These are phyloP conservation scores for Schizophyllum commune DNA, from an alignment of 1,284 basidiomycete genomes.

Conservation along the genomic window DNA sequence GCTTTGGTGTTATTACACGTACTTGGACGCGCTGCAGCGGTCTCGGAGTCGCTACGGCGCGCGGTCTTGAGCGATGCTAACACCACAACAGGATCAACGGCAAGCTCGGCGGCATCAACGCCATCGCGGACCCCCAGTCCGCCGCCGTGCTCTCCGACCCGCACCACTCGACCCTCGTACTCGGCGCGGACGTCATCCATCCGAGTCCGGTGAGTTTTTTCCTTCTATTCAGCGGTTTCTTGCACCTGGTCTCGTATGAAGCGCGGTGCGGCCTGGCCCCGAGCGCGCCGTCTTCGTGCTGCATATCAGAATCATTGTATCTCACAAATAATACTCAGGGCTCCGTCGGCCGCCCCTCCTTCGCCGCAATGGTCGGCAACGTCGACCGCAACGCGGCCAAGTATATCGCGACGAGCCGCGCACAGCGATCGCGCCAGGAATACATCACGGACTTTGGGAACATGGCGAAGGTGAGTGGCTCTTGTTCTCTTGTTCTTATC, in stretches of 20 bases:
- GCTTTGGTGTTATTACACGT: too few species aligned
- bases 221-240: background rate
- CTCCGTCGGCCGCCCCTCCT: constrained; percentile 64
- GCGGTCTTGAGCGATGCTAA: too few species aligned
- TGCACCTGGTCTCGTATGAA: too few species aligned
- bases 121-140: constrained; percentile 56
- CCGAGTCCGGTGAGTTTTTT: constrained; percentile 41
- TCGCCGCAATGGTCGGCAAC: constrained; percentile 67
- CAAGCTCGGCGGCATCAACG: constrained; percentile 75
- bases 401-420: constrained; percentile 47
- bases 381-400: constrained; percentile 60
- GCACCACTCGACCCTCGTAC: constrained; percentile 65
- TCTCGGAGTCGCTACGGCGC: too few species aligned
- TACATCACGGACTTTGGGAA: constrained; percentile 63
- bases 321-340: too few species aligned
- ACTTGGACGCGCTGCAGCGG: too few species aligned
- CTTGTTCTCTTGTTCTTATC: too few species aligned
- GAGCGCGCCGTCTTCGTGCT: too few species aligned
- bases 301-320: too few species aligned
- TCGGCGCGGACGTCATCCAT: constrained; percentile 73
- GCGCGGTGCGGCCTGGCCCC: too few species aligned
- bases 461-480: constrained; percentile 37
- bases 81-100: constrained; percentile 68
- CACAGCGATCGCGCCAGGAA: constrained; percentile 63
- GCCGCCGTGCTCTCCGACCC: constrained; percentile 58